Evolutionary conservation across 2,329 filamentous ascomycete species (phyloP).

Genomic region (Chrysoporthe puriensis): DNA sequence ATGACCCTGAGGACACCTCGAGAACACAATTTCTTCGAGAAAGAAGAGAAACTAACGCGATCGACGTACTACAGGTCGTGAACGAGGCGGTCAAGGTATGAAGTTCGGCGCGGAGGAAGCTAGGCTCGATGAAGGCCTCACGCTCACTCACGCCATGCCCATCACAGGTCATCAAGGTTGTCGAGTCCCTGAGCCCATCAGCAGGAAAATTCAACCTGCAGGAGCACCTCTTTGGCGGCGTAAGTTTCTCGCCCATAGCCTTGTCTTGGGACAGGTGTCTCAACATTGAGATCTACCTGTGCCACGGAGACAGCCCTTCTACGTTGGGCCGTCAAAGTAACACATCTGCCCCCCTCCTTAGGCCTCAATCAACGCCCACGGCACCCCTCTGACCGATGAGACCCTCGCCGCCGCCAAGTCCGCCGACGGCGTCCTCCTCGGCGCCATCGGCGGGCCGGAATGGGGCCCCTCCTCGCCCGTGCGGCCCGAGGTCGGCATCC

Average conservation of each 20-base stretch:
- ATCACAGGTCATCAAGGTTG: constrained; percentile 65
- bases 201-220: constrained; percentile 84
- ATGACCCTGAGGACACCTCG: neutral
- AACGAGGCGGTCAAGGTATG: constrained; percentile 82
- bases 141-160: constrained; percentile 1
- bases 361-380: constrained; percentile 49
- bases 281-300: neutral
- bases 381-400: constrained; percentile 46
- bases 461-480: constrained; percentile 76
- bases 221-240: constrained; percentile 87
- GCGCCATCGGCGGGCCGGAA: constrained; percentile 52
- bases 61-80: constrained; percentile 62
- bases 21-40: no score
- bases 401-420: constrained; percentile 45
- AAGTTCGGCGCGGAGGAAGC: constrained; percentile 15
- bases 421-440: constrained; percentile 51
- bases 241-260: constrained; percentile 53
- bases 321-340: constrained; percentile 16
- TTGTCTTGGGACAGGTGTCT: neutral
- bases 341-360: neutral
- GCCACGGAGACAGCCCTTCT: neutral
- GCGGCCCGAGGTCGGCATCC: constrained; percentile 89
- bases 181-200: constrained; percentile 73
- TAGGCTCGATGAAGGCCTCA: neutral
- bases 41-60: constrained; percentile 30